phyloP scores from a whole-genome alignment of 2,329 filamentous ascomycete genomes.

The Fusarium sp. region DNA sequence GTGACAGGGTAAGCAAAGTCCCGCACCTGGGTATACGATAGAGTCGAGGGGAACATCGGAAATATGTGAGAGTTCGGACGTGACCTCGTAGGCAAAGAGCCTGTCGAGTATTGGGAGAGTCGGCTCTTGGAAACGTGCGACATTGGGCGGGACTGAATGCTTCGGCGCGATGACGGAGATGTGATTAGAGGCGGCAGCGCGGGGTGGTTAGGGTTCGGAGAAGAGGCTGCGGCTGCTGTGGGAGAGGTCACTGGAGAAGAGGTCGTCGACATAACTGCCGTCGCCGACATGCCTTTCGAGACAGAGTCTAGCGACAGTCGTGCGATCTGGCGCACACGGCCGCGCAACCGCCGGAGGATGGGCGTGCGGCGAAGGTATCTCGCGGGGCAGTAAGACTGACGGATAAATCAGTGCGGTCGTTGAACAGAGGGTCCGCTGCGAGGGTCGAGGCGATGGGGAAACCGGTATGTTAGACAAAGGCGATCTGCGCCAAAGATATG shows the following conservation, averaged over 20 bases:
- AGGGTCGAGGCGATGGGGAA: conserved; percentile 22
- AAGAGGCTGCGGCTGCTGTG: conserved; percentile 59
- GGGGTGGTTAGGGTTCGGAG: conserved; percentile 64
- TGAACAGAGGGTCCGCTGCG: conserved; percentile 22
- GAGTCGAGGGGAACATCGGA: conserved; percentile 84
- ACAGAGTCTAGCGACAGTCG: conserved; percentile 43
- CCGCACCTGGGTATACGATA: conserved; percentile 89
- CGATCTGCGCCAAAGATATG: conserved; percentile 29
- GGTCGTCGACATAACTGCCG: conserved; percentile 68
- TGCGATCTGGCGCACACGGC: conserved; percentile 49
- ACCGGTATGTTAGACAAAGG: conserved; percentile 10
- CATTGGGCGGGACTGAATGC: conserved; percentile 72
- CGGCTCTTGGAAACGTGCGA: conserved; percentile 85
- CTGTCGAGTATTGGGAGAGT: conserved; percentile 84
- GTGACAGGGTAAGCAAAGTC: conserved; percentile 91
- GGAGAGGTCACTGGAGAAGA: conserved; percentile 67
- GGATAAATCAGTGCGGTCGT: conserved; percentile 24
- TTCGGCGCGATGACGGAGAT: conserved; percentile 67
- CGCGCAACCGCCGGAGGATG: conserved; percentile 46
- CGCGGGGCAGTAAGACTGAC: conserved; percentile 40
- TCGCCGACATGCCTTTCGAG: conserved; percentile 53
- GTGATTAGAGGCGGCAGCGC: conserved; percentile 68
- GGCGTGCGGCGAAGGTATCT: conserved; percentile 29
- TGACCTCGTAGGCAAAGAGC: conserved; percentile 76
- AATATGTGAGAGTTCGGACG: conserved; percentile 85